Evolutionary conservation across 106 monocot genomes (phyloP).

Genomic region (Phalaenopsis equestris): DNA sequence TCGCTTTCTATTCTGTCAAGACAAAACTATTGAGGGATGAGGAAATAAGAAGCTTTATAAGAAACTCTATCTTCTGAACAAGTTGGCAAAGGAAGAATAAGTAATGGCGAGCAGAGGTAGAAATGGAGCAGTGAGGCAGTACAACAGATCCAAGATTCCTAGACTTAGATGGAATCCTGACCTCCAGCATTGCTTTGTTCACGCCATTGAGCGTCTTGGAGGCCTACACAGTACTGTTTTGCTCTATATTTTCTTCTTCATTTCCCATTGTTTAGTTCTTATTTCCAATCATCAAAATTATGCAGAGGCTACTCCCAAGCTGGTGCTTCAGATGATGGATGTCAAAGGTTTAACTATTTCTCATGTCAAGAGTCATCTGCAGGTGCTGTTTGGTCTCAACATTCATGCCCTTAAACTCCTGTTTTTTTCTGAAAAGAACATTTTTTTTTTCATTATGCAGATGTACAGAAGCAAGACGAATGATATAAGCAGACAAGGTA

Average conservation of each 20-base stretch:
- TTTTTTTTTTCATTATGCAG: constrained; percentile 18
- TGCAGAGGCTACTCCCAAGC: constrained; percentile 87
- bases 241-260: background rate
- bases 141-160: constrained; percentile 88
- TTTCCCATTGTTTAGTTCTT: background rate
- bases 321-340: constrained; percentile 88
- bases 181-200: constrained; percentile 77
- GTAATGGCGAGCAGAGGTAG: constrained; percentile 47
- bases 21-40: background rate
- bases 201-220: constrained; percentile 80
- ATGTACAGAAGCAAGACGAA: constrained; percentile 93
- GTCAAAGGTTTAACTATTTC: constrained; percentile 83
- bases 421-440: background rate
- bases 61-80: background rate
- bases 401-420: background rate
- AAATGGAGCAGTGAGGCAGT: constrained; percentile 72
- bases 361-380: constrained; percentile 98
- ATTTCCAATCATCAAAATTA: background rate
- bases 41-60: background rate
- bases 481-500: constrained; percentile 64
- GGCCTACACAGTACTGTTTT: constrained; percentile 61
- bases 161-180: constrained; percentile 91
- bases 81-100: background rate
- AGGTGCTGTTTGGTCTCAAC: constrained; percentile 29
- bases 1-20: background rate